phyloP scores from a whole-genome alignment of 441 rosid genomes.

The Kokia cookei region DNA sequence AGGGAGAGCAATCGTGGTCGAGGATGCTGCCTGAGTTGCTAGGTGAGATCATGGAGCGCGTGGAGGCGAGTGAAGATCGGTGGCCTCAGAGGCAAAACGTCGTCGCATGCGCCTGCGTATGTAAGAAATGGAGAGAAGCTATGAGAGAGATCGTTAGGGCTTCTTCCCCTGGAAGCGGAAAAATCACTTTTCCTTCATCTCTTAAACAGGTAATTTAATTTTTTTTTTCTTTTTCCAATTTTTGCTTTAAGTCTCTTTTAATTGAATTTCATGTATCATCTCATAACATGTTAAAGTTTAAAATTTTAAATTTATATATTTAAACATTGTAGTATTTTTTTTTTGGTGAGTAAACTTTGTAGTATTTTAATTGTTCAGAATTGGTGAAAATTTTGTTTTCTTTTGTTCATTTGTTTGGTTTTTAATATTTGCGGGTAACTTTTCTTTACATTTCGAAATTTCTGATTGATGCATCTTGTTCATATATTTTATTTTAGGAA shows the following conservation, averaged over 20 bases:
- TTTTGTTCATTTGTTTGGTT: neutral
- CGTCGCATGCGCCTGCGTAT: constrained; percentile 77
- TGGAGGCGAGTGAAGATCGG: constrained; percentile 63
- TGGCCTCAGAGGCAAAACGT: constrained; percentile 76
- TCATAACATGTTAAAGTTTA: neutral
- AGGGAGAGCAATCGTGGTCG: constrained; percentile 50
- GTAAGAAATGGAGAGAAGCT: constrained; percentile 78
- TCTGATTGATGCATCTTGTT: neutral
- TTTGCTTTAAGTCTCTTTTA: neutral
- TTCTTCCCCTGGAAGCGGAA: constrained; percentile 32
- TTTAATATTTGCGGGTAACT: neutral
- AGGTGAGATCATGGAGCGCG: constrained; percentile 70
- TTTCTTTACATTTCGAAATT: neutral
- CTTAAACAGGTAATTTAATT: constrained; percentile 56
- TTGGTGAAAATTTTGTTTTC: neutral
- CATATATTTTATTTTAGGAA: neutral
- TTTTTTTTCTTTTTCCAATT: neutral
- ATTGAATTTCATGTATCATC: neutral
- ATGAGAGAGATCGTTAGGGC: constrained; percentile 53
- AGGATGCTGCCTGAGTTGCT: constrained; percentile 74
- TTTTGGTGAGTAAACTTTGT: too few relatives aligned
- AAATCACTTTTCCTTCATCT: constrained; percentile 84
- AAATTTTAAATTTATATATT: neutral
- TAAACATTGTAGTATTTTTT: too few relatives aligned
- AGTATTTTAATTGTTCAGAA: neutral